Conservation (phyloP, 2,329 filamentous ascomycete species). For the Penicillium aurantiogriseum region DNA sequence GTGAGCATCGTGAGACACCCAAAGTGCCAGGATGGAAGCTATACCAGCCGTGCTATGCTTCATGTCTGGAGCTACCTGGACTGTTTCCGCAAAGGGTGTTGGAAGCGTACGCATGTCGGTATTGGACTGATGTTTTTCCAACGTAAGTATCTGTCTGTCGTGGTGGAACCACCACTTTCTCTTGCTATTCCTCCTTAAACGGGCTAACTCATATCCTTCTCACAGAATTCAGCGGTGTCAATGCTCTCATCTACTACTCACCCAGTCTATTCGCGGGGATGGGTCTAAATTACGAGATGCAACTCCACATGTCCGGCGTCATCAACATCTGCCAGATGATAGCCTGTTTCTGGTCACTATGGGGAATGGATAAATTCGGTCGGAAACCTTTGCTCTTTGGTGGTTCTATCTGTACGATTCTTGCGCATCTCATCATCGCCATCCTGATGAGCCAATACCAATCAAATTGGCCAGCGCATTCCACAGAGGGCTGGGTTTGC, state of each 20-base stretch:
- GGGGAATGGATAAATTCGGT: conserved; percentile 33
- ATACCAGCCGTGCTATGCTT: conserved; percentile 5
- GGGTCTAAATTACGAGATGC: conserved; percentile 27
- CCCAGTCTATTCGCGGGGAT: conserved; percentile 42
- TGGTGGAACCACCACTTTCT: background rate
- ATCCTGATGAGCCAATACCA: conserved; percentile 21
- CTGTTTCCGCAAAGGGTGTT: conserved; percentile 47
- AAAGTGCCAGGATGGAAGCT: conserved; percentile 1
- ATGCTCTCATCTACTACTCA: conserved; percentile 51
- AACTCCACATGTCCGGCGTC: conserved; percentile 26
- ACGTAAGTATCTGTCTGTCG: conserved; percentile 28
- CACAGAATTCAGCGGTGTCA: conserved; percentile 45
- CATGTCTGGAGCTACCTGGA: conserved; percentile 29
- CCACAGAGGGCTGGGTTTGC: conserved; percentile 19
- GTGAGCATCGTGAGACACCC: conserved; percentile 31
- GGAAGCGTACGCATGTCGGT: conserved; percentile 48
- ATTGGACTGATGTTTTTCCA: conserved; percentile 43
- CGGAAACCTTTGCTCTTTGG: conserved; percentile 25
- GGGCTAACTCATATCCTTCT: conserved; percentile 44
- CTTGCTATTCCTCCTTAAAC: background rate
- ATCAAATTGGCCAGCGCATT: conserved; percentile 21
- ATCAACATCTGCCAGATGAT: conserved; percentile 36
- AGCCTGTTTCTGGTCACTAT: conserved; percentile 28
- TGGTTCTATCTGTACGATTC: conserved; percentile 27
- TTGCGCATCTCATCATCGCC: conserved; percentile 32